Conservation (phyloP, 495 filamentous ascomycete genomes). For the Podospora anserina region DNA sequence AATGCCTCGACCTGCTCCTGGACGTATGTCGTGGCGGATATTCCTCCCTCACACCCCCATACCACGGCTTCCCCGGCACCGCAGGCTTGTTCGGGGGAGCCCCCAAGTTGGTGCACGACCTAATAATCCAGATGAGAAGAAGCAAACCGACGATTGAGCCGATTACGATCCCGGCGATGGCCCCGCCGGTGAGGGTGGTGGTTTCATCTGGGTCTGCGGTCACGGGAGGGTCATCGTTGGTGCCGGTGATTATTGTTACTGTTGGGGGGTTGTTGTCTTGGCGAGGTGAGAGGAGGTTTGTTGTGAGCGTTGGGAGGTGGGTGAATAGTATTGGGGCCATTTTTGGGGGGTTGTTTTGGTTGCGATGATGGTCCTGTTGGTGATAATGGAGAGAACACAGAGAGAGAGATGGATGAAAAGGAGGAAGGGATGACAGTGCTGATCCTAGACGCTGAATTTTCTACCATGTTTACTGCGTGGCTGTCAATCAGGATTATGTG, state of each 20-base stretch:
- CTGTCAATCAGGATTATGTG: neutral
- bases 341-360: neutral
- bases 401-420: neutral
- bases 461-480: neutral
- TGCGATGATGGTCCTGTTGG: neutral
- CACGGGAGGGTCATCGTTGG: conserved; percentile 11
- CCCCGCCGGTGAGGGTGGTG: conserved; percentile 49
- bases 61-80: conserved; percentile 26
- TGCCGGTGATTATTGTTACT: conserved; percentile 18
- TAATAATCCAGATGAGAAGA: conserved; percentile 52
- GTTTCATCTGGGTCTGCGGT: conserved; percentile 10
- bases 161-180: conserved; percentile 60
- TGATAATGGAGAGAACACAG: neutral
- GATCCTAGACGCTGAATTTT: neutral
- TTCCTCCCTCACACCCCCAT: conserved; percentile 27
- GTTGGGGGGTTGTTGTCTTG: conserved; percentile 17
- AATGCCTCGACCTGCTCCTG: conserved; percentile 10
- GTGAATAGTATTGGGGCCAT: conserved; percentile 10
- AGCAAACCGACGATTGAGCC: conserved; percentile 56
- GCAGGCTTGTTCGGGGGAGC: conserved; percentile 26
- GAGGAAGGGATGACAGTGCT: neutral
- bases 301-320: conserved; percentile 7
- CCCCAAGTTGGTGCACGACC: conserved; percentile 40
- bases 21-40: conserved; percentile 10
- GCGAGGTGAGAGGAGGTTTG: conserved; percentile 7